Conservation (phyloP, 768 basidiomycete genomes). For the Lanmaoa pseudosensibilis region DNA sequence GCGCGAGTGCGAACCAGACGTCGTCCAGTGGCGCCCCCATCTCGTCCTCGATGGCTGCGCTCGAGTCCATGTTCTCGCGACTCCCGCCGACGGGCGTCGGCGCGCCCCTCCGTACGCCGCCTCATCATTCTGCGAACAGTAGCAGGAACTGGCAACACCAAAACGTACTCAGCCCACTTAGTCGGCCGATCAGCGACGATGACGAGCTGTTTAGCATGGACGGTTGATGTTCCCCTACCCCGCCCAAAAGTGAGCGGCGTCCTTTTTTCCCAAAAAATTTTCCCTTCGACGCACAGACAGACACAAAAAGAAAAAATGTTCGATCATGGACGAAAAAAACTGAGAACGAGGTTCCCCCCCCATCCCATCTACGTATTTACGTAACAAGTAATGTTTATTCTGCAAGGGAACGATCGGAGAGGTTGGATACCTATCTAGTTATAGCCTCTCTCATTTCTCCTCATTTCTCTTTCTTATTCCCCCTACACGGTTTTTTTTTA, state of each 20-base stretch:
- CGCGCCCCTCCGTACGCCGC: slow-evolving; percentile 29
- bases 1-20: background rate
- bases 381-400: slow-evolving; percentile 28
- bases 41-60: slow-evolving; percentile 27
- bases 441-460: slow-evolving; percentile 17
- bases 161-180: slow-evolving; percentile 56
- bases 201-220: slow-evolving; percentile 78
- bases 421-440: slow-evolving; percentile 34
- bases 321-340: slow-evolving; percentile 16
- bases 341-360: background rate
- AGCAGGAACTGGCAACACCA: slow-evolving; percentile 38
- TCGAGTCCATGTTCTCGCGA: slow-evolving; percentile 58
- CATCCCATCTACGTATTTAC: slow-evolving; percentile 25
- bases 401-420: slow-evolving; percentile 26
- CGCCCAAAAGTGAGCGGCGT: background rate
- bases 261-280: background rate
- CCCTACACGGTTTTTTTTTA: background rate
- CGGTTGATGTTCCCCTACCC: too few relatives aligned
- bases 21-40: slow-evolving; percentile 7
- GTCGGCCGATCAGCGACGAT: slow-evolving; percentile 58
- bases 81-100: slow-evolving; percentile 27
- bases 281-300: too few relatives aligned
- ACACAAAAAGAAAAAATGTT: background rate
- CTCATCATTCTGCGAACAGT: slow-evolving; percentile 24
- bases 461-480: slow-evolving; percentile 7